These are phyloP conservation scores for Pythium rishiriense DNA, from an alignment of 352 stramenopile species.

Conservation along the genomic window DNA sequence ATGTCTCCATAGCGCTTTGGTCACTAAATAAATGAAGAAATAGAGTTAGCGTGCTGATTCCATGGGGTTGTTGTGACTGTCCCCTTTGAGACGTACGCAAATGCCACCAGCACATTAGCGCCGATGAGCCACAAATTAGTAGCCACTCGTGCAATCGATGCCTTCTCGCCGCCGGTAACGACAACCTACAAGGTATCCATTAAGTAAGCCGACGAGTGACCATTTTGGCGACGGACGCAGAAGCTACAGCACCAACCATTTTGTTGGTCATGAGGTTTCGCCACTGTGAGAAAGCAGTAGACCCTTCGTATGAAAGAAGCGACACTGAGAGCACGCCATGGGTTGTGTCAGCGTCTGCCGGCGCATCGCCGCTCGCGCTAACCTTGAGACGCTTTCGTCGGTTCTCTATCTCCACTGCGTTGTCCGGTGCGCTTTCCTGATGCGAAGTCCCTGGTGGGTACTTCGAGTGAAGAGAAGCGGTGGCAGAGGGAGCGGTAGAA, in stretches of 20 bases:
- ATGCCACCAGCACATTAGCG: slow-evolving; percentile 64
- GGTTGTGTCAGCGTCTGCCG: background rate
- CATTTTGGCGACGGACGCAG: too few species aligned
- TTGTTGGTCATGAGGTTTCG: slow-evolving; percentile 50
- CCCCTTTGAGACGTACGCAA: slow-evolving; percentile 66
- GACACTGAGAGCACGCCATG: slow-evolving; percentile 14
- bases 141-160: slow-evolving; percentile 43
- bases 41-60: background rate
- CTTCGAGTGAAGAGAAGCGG: background rate
- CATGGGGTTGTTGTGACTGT: too few species aligned
- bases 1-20: slow-evolving; percentile 45
- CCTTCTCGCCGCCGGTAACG: slow-evolving; percentile 58
- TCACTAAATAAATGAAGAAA: slow-evolving; percentile 33
- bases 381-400: slow-evolving; percentile 15
- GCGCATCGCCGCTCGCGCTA: background rate
- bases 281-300: slow-evolving; percentile 34
- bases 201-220: background rate
- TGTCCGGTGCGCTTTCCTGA: background rate
- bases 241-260: slow-evolving; percentile 36
- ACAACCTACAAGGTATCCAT: slow-evolving; percentile 41
- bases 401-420: slow-evolving; percentile 16
- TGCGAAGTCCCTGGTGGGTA: background rate
- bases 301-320: slow-evolving; percentile 19
- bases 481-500: background rate
- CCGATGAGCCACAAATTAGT: slow-evolving; percentile 69